Evolutionary conservation across 495 filamentous ascomycete species (phyloP), one percentile per base, ranked within the genome.

Genomic region (Xylaria curta): DNA sequence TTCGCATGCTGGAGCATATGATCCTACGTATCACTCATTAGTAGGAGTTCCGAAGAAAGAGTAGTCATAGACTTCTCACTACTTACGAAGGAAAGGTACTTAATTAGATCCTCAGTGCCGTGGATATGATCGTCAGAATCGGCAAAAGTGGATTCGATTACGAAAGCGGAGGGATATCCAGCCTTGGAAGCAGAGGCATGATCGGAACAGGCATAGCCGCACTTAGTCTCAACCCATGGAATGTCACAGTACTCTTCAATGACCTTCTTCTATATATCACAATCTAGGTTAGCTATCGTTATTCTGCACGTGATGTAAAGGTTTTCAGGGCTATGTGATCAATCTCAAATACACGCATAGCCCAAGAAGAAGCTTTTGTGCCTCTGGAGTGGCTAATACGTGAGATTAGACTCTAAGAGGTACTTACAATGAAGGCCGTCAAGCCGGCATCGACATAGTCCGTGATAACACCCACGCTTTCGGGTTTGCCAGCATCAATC

Each of bases 1-100:
- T 91, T 92, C 1, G 94, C 96, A 80, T 99, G 96, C 83, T 99
- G 93, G 66, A 97, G 85, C 96, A 99, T 99, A 80, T 99, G 96
- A 78, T 97, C 92, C 69, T 71, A 46, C 51, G 21, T 42, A 13
- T 13, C 40, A 46, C 10, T 56, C 28, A 31, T 71, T 46, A 71
- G 69, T 9, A 5, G 5, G 19, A 24, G 36, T 42, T 33, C 26
- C 21, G 17, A 54, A 40, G 26, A 28, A 19, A 12, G 31, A 12
- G 26, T 15, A 33, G 33, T 19, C 31, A 36, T 47, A 40, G 1
- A 13, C 12, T n/a, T 21, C 21, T 33, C 47, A 15, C n/a, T 46
- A 71, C 69, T 71, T 71, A 71, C 69, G 78, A 98, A 98, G 78
- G 90, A 94, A 69, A 99, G 84, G 73, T 93, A 93, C 78, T 96